A percentile compares a stretch with the other conserved stretches of the same genome.
Conservation (phyloP, 2,329 filamentous ascomycete genomes). For the Aspergillus puulaauensis region DNA sequence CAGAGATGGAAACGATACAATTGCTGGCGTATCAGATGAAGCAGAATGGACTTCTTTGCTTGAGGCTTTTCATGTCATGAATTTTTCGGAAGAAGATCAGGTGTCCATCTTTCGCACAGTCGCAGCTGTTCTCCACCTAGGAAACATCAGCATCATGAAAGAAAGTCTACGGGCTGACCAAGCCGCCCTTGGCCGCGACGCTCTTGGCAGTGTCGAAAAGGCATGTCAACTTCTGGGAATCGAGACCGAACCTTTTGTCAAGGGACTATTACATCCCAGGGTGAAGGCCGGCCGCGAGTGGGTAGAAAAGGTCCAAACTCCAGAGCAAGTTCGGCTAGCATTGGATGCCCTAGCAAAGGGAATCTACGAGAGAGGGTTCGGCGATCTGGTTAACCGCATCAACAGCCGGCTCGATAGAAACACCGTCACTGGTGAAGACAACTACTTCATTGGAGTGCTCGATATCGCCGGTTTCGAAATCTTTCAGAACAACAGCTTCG, state of each 20-base stretch:
- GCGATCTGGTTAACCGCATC: conserved; percentile 86
- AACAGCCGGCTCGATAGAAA: conserved; percentile 89
- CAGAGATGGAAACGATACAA: conserved; percentile 84
- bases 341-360: conserved; percentile 93
- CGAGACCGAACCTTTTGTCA: conserved; percentile 77
- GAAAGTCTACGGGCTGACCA: conserved; percentile 91
- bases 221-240: conserved; percentile 86
- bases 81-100: conserved; percentile 84
- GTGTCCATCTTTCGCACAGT: conserved; percentile 79
- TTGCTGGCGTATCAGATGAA: conserved; percentile 82
- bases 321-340: conserved; percentile 87
- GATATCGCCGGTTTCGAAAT: conserved; percentile 99
- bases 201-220: conserved; percentile 70
- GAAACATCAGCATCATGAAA: conserved; percentile 85
- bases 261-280: conserved; percentile 83
- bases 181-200: conserved; percentile 75
- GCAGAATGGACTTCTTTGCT: conserved; percentile 89
- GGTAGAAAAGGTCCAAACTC: conserved; percentile 98
- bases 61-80: conserved; percentile 93
- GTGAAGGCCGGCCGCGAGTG: conserved; percentile 96
- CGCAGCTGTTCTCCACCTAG: conserved; percentile 87
- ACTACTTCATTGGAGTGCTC: conserved; percentile 93
- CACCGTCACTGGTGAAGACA: conserved; percentile 79
- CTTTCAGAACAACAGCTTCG: conserved; percentile 97
- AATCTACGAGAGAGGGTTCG: conserved; percentile 95